Conservation (phyloP, 805 yeast species). For the Isabelozyma heimii region DNA sequence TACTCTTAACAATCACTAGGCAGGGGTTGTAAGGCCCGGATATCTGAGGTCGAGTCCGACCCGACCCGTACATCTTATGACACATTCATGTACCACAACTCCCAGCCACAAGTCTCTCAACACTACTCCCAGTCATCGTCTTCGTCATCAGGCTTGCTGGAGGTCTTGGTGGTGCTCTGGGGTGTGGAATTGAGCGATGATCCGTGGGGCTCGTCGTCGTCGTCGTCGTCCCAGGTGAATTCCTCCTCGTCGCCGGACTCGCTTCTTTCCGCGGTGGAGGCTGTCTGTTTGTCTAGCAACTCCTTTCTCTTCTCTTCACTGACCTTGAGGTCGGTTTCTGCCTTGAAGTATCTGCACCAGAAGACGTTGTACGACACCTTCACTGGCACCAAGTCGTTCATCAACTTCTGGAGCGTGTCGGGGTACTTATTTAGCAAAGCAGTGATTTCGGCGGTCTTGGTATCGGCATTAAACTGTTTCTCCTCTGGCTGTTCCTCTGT, state of each 20-base stretch:
- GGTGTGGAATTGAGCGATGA: conserved; percentile 1
- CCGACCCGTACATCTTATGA: not conserved
- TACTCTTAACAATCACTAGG: no score
- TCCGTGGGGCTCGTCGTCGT: conserved; percentile 30
- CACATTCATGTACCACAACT: no score
- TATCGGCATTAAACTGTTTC: conserved; percentile 40
- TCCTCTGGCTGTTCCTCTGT: conserved; percentile 13
- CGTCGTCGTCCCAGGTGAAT: conserved; percentile 52
- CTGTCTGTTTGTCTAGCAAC: conserved; percentile 40
- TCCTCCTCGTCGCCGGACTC: conserved; percentile 36
- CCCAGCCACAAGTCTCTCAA: no score
- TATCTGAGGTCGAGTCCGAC: no score
- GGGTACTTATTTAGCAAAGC: conserved; percentile 46
- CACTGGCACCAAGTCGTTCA: conserved; percentile 67
- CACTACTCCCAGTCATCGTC: conserved; percentile 63
- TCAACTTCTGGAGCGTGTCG: conserved; percentile 48
- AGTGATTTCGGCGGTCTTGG: conserved; percentile 51
- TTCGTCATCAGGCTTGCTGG: conserved; percentile 11
- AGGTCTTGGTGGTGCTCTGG: conserved; percentile 7
- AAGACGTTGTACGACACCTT: conserved; percentile 57
- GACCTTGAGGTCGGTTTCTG: conserved; percentile 50
- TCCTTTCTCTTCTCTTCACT: conserved; percentile 68
- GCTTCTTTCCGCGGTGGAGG: conserved; percentile 28
- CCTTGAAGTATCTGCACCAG: conserved; percentile 71
- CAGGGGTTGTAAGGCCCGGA: no score